These are phyloP conservation scores for Flaveria brownii DNA, from an alignment of 129 eudicot species.

Conservation along the genomic window DNA sequence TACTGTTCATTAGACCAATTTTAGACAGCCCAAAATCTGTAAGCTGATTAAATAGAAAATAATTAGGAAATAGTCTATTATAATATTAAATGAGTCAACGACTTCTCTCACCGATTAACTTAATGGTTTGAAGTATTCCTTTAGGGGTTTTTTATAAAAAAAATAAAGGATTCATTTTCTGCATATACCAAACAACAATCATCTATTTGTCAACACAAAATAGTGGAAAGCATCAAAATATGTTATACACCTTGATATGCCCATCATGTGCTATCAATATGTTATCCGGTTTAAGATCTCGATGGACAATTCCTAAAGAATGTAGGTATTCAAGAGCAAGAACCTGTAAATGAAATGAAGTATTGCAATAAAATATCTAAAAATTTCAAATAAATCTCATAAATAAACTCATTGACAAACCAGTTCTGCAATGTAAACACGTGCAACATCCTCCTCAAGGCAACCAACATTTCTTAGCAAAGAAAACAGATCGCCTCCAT, in stretches of 20 bases:
- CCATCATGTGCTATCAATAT: constrained; percentile 88
- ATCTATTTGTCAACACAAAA: not conserved
- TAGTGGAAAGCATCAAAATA: not conserved
- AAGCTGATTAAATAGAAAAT: constrained; percentile 58
- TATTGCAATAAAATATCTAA: constrained; percentile 3
- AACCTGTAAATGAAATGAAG: constrained; percentile 53
- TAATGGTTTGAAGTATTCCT: not conserved
- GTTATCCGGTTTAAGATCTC: constrained; percentile 94
- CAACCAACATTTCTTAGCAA: constrained; percentile 76
- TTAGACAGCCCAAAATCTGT: constrained; percentile 88
- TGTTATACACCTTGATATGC: constrained; percentile 69
- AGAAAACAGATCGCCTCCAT: constrained; percentile 90
- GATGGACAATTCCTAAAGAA: constrained; percentile 81
- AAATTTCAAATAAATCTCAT: constrained; percentile 1
- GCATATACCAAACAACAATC: constrained; percentile 9
- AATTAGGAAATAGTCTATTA: constrained; percentile 16
- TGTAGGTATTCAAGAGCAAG: constrained; percentile 95
- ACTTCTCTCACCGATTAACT: not conserved
- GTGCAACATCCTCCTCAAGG: constrained; percentile 77
- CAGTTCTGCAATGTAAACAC: constrained; percentile 80
- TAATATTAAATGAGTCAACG: not conserved
- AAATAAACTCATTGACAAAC: constrained; percentile 35
- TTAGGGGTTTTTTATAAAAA: not conserved
- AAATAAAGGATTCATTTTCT: constrained; percentile 11
- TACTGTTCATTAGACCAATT: constrained; percentile 82